A percentile compares a stretch with the other conserved stretches of the same genome.
Conservation (phyloP, 192 early-diverging fungal genomes). For the Lobulomyces angularis region DNA sequence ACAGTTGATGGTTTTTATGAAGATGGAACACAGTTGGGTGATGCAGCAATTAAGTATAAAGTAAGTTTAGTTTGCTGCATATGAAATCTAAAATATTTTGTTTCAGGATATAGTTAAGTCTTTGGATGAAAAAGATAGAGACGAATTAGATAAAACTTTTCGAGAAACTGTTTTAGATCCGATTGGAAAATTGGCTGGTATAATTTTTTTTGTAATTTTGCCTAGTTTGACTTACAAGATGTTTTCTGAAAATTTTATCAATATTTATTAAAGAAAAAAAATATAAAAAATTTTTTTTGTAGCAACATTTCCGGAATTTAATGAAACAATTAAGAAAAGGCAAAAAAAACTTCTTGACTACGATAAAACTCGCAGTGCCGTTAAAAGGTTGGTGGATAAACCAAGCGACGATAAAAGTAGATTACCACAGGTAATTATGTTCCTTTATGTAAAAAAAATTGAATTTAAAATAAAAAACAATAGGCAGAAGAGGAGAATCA, state of each 20-base stretch:
- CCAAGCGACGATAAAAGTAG: constrained; percentile 56
- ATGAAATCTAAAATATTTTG: too few relatives aligned
- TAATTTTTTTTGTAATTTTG: too few relatives aligned
- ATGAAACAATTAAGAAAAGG: constrained; percentile 81
- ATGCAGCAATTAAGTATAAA: constrained; percentile 72
- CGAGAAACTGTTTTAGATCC: constrained; percentile 81
- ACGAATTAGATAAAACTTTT: constrained; percentile 68
- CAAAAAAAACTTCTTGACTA: constrained; percentile 82
- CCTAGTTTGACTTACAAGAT: too few relatives aligned
- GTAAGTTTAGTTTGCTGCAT: too few relatives aligned
- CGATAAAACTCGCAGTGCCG: constrained; percentile 58
- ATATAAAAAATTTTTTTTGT: too few relatives aligned
- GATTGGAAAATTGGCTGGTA: constrained; percentile 60
- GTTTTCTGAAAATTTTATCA: too few relatives aligned
- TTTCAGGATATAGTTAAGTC: constrained; percentile 59
- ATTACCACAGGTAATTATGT: constrained; percentile 39
- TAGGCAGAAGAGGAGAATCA: constrained; percentile 75
- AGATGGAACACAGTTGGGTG: constrained; percentile 59
- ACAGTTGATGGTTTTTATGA: constrained; percentile 86
- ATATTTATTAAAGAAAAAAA: too few relatives aligned
- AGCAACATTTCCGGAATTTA: constrained; percentile 89
- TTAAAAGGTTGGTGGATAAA: constrained; percentile 72
- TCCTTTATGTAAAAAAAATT: constrained; percentile 3
- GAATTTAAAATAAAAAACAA: background rate
- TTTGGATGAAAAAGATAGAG: constrained; percentile 66